Evolutionary conservation across 768 basidiomycete genomes (phyloP), one percentile per base, ranked within the genome.

Genomic region (Russula compacta): DNA sequence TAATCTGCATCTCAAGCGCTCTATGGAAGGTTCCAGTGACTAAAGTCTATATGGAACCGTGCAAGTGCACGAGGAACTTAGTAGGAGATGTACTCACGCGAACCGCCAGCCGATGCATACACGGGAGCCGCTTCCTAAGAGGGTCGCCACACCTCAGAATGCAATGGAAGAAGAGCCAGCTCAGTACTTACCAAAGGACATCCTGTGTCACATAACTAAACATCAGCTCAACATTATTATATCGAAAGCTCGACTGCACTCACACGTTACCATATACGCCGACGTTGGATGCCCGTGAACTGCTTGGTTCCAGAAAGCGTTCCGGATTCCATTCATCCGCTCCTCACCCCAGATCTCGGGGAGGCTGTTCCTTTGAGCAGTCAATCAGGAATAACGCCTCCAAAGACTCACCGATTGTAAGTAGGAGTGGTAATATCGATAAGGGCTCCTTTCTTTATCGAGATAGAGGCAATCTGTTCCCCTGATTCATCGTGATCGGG

Each of bases 231-330:
- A 29, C 24, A 3, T 29, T 29, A 29, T 2, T 29, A 29, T 29
- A 3, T 3, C 24, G 64, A 43, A 66, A 66, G 50, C 48, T 66
- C 58, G 64, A n/a, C 46, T 58, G 36, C 24, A 64, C 64, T 59
- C 21, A 66, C 64, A 66, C 39, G 29, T 64, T 64, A 10, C 62
- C 64, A 12, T 53, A 64, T 17, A 66, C 54, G 1, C 64, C 64
- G 24, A 29, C 24, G 24, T 29, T 29, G 24, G 24, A 29, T 29
- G 50, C 53, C 51, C 54, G 58, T 40, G 60, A 57, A 50, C 36
- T 64, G 51, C 60, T 58, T 3, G 51, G 12, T 24, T 64, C 52
- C 24, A 66, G 62, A 47, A 66, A 66, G 8, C 64, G 64, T 14
- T 60, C 58, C 5, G 64, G 64, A 6, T 64, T 59, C 64, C 64